phyloP scores from a whole-genome alignment of 1,139 yeast genomes.

The Blastobotrys illinoisensis region DNA sequence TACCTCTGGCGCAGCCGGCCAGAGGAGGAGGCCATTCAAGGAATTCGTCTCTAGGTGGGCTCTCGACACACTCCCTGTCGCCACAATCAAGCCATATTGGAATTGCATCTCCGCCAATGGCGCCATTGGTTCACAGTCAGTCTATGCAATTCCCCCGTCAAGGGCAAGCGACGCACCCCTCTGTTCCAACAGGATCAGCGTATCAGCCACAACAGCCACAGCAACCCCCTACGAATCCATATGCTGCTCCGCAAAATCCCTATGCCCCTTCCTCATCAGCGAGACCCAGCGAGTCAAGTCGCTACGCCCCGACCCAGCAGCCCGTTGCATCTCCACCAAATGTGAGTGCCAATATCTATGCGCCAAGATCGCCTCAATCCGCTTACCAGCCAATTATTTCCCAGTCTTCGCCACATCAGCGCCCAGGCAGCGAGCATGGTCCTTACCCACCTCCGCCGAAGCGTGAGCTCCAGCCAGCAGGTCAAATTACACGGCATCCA shows the following conservation, averaged over 20 bases:
- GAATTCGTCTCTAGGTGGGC: neutral
- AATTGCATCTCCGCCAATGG: neutral
- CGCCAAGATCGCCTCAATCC: constrained; percentile 1
- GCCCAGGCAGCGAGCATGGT: constrained; percentile 1
- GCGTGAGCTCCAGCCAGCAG: constrained; percentile 2
- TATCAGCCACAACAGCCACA: constrained; percentile 5
- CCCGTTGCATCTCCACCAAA: constrained; percentile 3
- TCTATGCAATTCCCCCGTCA: neutral
- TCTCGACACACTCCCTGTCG: neutral
- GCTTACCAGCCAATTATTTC: neutral
- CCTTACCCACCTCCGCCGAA: constrained; percentile 8
- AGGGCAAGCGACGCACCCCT: neutral
- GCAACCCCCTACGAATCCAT: constrained; percentile 11
- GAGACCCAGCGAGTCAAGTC: constrained; percentile 5
- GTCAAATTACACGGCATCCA: neutral
- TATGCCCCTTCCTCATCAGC: constrained; percentile 14
- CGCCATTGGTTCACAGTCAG: neutral
- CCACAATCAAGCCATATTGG: neutral
- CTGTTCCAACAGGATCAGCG: neutral
- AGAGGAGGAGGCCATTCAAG: neutral
- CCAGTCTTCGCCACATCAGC: constrained; percentile 9
- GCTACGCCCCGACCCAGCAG: constrained; percentile 8
- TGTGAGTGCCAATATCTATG: neutral
- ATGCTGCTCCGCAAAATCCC: constrained; percentile 14
- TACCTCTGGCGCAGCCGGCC: neutral